Conservation (phyloP, 148 eudicot species). For the Chenopodium album region DNA sequence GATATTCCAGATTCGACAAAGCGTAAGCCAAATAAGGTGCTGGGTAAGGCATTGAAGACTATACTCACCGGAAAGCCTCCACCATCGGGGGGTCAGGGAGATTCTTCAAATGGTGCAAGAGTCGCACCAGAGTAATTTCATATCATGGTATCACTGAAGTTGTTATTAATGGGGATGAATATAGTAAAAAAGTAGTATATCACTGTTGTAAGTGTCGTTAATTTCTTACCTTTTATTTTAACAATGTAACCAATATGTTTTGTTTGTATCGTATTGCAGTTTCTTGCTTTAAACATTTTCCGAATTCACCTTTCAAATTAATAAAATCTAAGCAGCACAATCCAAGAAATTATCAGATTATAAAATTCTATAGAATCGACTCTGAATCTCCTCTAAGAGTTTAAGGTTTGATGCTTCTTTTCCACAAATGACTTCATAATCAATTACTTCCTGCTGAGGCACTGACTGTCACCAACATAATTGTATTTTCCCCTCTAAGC, state of each 20-base stretch:
- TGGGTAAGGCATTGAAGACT: not conserved
- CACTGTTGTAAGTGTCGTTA: not conserved
- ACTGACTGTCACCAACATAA: too few relatives aligned
- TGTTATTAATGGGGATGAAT: not conserved
- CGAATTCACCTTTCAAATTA: not conserved
- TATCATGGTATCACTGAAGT: not conserved
- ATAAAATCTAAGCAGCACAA: not conserved
- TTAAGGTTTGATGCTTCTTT: too few relatives aligned
- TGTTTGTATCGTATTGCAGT: not conserved
- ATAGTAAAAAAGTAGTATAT: too few relatives aligned
- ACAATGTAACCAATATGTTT: not conserved
- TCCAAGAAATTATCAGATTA: not conserved
- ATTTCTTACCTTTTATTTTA: not conserved
- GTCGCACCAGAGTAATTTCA: slow-evolving; percentile 10
- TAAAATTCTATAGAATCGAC: not conserved
- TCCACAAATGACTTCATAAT: too few relatives aligned
- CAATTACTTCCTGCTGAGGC: too few relatives aligned
- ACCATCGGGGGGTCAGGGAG: slow-evolving; percentile 14
- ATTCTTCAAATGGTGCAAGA: not conserved
- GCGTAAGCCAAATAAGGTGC: slow-evolving; percentile 8
- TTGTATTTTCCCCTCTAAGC: too few relatives aligned
- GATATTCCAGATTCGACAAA: slow-evolving; percentile 12
- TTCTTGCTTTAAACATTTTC: not conserved
- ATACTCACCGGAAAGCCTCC: slow-evolving; percentile 14
- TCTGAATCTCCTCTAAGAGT: too few relatives aligned